Conservation (phyloP, 495 filamentous ascomycete genomes). For the Lophiotrema nucula region DNA sequence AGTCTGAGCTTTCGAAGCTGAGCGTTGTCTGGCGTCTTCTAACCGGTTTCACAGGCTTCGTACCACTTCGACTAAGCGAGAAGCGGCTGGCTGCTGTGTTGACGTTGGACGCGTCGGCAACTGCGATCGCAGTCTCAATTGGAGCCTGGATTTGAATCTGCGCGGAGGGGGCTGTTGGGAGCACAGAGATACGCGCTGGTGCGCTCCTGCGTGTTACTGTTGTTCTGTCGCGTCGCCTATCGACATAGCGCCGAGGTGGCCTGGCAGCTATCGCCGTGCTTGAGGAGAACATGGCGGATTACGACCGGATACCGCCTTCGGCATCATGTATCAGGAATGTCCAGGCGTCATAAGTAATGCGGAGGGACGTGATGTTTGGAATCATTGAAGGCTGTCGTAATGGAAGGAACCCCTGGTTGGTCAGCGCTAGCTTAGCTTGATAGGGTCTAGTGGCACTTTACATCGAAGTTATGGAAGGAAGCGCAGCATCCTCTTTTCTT, state of each 20-base stretch:
- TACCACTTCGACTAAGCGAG: background rate
- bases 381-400: too few relatives aligned
- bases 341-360: too few relatives aligned
- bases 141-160: slow-evolving; percentile 3
- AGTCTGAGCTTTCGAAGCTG: background rate
- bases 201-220: slow-evolving; percentile 11
- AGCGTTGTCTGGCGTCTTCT: background rate
- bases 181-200: background rate
- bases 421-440: too few relatives aligned
- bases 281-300: too few relatives aligned
- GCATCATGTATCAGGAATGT: too few relatives aligned
- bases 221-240: background rate
- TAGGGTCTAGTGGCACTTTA: too few relatives aligned
- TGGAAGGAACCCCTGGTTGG: too few relatives aligned
- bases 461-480: too few relatives aligned
- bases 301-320: too few relatives aligned
- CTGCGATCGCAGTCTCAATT: background rate
- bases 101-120: background rate
- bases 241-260: slow-evolving; percentile 6
- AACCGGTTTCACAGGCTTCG: background rate
- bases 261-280: too few relatives aligned
- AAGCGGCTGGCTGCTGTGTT: background rate
- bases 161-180: background rate
- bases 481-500: too few relatives aligned
- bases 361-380: too few relatives aligned